Evolutionary conservation across 148 eudicot species (phyloP).

Genomic region (Rhododendron ferrugineum): DNA sequence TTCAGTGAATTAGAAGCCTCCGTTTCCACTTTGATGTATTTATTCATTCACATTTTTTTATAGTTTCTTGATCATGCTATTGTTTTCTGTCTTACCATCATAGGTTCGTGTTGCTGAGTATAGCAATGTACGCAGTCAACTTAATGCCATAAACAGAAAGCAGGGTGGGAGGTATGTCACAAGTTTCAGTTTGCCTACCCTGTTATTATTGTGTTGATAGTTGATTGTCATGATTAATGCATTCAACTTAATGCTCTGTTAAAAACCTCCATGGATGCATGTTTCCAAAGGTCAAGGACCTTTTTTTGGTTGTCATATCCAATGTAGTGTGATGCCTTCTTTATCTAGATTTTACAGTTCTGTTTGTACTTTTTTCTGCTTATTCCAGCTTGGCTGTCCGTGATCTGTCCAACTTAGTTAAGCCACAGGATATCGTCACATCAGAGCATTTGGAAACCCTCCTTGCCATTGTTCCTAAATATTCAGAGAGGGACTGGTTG

Average conservation of each 20-base stretch:
- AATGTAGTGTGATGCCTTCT: not conserved
- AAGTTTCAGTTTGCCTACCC: not conserved
- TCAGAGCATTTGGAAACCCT: slow-evolving; percentile 94
- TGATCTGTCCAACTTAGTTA: slow-evolving; percentile 88
- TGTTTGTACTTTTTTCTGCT: slow-evolving; percentile 9
- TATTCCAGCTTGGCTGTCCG: slow-evolving; percentile 87
- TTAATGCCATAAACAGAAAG: slow-evolving; percentile 93
- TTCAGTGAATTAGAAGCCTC: not conserved
- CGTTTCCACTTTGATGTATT: not conserved
- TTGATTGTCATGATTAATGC: not conserved
- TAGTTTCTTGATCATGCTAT: not conserved
- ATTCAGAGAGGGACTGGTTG: slow-evolving; percentile 96
- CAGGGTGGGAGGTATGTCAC: slow-evolving; percentile 82
- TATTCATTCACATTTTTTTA: not conserved
- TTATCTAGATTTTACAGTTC: slow-evolving; percentile 17
- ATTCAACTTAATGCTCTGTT: not conserved
- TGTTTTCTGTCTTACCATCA: slow-evolving; percentile 6
- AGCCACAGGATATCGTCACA: slow-evolving; percentile 68
- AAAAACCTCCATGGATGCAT: not conserved
- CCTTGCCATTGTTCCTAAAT: slow-evolving; percentile 82
- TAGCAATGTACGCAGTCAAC: slow-evolving; percentile 93
- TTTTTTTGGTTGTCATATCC: not conserved
- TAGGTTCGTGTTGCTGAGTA: slow-evolving; percentile 97
- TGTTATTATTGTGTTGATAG: not conserved
- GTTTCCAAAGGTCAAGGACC: not conserved